Evolutionary conservation across 768 basidiomycete genomes (phyloP).

Genomic region (Suillus paluster): DNA sequence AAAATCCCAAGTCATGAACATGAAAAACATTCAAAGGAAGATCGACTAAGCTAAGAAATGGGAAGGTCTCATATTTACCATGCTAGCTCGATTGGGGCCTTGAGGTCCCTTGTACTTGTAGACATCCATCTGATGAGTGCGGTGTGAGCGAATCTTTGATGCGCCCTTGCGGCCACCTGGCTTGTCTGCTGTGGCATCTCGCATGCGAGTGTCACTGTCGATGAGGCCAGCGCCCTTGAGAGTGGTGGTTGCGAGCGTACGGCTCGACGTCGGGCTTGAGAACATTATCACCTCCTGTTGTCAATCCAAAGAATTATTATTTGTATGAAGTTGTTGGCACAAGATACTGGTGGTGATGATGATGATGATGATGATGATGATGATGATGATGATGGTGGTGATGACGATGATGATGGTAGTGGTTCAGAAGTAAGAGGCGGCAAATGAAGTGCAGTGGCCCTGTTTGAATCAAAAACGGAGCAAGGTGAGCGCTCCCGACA

Average conservation of each 20-base stretch:
- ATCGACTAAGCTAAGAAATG: slow-evolving; percentile 21
- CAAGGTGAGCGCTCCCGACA: slow-evolving; percentile 16
- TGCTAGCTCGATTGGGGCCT: slow-evolving; percentile 52
- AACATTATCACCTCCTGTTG: slow-evolving; percentile 45
- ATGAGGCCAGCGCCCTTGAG: slow-evolving; percentile 76
- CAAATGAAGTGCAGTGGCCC: slow-evolving; percentile 7
- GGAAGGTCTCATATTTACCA: slow-evolving; percentile 67
- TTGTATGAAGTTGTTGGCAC: neutral
- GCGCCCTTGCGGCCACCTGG: slow-evolving; percentile 75
- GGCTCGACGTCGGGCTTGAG: slow-evolving; percentile 62
- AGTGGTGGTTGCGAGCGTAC: slow-evolving; percentile 62
- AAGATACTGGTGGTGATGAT: neutral
- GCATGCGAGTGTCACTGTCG: slow-evolving; percentile 77
- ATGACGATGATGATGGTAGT: slow-evolving; percentile 11
- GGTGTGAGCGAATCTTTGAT: slow-evolving; percentile 64
- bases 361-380: too few species aligned
- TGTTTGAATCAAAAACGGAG: slow-evolving; percentile 22
- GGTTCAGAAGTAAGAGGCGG: slow-evolving; percentile 17
- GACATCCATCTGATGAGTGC: slow-evolving; percentile 61
- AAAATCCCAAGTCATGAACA: slow-evolving; percentile 9
- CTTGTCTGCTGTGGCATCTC: slow-evolving; percentile 63
- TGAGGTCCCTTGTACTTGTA: slow-evolving; percentile 57
- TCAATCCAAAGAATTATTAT: neutral
- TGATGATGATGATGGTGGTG: slow-evolving; percentile 18
- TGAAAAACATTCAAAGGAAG: slow-evolving; percentile 19